phyloP scores from a whole-genome alignment of 1,139 yeast genomes.

The Blastobotrys proliferans region DNA sequence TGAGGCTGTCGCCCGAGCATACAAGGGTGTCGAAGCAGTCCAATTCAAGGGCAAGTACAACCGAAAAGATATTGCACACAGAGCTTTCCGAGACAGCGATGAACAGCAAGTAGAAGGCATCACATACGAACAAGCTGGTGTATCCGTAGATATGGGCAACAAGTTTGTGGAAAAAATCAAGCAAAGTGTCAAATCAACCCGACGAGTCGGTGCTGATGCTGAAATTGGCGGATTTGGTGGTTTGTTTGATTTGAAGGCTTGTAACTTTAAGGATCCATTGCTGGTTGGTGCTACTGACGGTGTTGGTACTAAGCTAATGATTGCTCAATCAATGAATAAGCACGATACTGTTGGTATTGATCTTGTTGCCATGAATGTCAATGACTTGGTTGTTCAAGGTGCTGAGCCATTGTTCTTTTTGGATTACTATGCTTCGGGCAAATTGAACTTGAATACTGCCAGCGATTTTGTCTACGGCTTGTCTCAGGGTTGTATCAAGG shows the following conservation, averaged over 20 bases:
- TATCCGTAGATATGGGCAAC: constrained; percentile 94
- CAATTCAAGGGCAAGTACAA: constrained; percentile 70
- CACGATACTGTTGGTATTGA: constrained; percentile 98
- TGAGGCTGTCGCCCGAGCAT: constrained; percentile 82
- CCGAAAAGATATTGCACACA: constrained; percentile 92
- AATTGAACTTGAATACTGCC: constrained; percentile 78
- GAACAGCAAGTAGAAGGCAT: constrained; percentile 37
- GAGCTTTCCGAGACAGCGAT: constrained; percentile 62
- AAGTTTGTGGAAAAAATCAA: constrained; percentile 85
- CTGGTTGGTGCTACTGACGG: constrained; percentile 99
- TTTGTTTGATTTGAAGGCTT: constrained; percentile 79
- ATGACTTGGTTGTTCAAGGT: constrained; percentile 96
- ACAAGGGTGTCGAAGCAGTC: constrained; percentile 75
- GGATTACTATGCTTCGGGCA: constrained; percentile 95
- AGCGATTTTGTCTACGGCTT: constrained; percentile 91
- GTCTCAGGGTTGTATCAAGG: constrained; percentile 90
- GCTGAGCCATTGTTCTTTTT: constrained; percentile 95
- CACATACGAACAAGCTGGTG: constrained; percentile 94
- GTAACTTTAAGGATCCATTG: constrained; percentile 78
- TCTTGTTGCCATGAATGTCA: constrained; percentile 97
- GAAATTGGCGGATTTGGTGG: constrained; percentile 99
- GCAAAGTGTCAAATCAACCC: constrained; percentile 87
- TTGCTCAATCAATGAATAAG: constrained; percentile 84
- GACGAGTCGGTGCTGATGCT: constrained; percentile 94
- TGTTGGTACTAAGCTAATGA: constrained; percentile 94